Conservation (phyloP, 2,329 filamentous ascomycete genomes). For the Neofusicoccum sp. region DNA sequence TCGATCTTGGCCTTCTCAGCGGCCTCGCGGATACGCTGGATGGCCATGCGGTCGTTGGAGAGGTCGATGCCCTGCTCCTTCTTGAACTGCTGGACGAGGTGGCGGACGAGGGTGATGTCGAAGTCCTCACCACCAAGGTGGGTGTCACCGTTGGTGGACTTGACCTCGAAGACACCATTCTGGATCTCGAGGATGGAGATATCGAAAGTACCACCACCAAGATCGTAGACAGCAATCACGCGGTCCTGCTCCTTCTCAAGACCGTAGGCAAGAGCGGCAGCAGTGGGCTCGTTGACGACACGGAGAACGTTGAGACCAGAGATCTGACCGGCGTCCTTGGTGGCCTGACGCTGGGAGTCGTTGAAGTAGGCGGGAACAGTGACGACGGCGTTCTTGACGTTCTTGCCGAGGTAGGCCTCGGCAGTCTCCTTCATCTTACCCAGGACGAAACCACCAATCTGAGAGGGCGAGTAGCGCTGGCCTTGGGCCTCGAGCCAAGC, state of each 20-base stretch:
- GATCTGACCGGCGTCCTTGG: conserved; percentile 97
- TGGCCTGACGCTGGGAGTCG: conserved; percentile 95
- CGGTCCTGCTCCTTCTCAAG: conserved; percentile 91
- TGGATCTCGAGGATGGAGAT: conserved; percentile 97
- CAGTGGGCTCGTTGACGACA: conserved; percentile 97
- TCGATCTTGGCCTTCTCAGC: conserved; percentile 99
- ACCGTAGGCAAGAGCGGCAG: conserved; percentile 92
- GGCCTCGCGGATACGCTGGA: conserved; percentile 97
- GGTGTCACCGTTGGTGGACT: conserved; percentile 98
- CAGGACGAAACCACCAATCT: conserved; percentile 93
- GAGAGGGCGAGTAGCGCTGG: conserved; percentile 96
- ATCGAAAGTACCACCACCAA: conserved; percentile 98
- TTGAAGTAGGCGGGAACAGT: conserved; percentile 99
- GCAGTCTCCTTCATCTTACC: conserved; percentile 99
- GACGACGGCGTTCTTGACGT: conserved; percentile 92
- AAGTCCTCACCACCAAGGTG: conserved; percentile 98
- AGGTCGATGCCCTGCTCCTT: conserved; percentile 90
- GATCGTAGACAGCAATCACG: conserved; percentile 92
- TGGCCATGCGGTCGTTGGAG: conserved; percentile 91
- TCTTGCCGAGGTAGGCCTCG: conserved; percentile 86
- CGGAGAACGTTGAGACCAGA: conserved; percentile 93
- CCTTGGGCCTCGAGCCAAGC: conserved; percentile 92
- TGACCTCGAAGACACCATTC: conserved; percentile 97
- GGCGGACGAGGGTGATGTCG: conserved; percentile 89
- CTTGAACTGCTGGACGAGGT: conserved; percentile 95